Percentiles rank a stretch among this genome's conserved stretches.
phyloP scores from a whole-genome alignment of 306 rosid genomes.

The Sphenostylis stenocarpa region DNA sequence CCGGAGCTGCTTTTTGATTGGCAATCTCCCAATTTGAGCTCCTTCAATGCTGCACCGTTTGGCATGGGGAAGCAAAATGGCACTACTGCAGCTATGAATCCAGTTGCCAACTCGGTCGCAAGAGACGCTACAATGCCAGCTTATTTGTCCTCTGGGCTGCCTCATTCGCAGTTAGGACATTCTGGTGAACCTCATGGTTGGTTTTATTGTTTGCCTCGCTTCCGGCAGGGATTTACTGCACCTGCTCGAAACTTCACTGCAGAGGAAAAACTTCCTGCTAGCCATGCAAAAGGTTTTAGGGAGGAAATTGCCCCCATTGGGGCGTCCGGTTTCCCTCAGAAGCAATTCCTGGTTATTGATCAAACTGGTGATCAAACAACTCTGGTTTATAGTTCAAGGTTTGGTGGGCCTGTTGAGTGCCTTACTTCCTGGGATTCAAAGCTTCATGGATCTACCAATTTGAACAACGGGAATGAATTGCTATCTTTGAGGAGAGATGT shows the following conservation, averaged over 20 bases:
- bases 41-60: constrained; percentile 41
- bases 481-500: constrained; percentile 35
- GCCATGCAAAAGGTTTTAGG: constrained; percentile 20
- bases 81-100: constrained; percentile 41
- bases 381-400: constrained; percentile 58
- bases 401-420: constrained; percentile 55
- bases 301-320: constrained; percentile 15
- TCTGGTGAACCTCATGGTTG: constrained; percentile 69
- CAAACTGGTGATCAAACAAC: constrained; percentile 70
- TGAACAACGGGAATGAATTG: constrained; percentile 32
- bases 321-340: constrained; percentile 43
- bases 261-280: constrained; percentile 35
- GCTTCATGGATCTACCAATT: constrained; percentile 29
- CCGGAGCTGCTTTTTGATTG: constrained; percentile 48
- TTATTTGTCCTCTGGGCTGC: constrained; percentile 42
- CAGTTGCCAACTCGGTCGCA: constrained; percentile 33
- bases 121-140: constrained; percentile 46
- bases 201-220: constrained; percentile 67
- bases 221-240: constrained; percentile 46
- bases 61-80: constrained; percentile 53
- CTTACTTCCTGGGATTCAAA: constrained; percentile 56
- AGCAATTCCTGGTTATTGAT: constrained; percentile 70
- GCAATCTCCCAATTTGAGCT: constrained; percentile 55
- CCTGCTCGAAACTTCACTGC: constrained; percentile 42
- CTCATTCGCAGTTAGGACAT: constrained; percentile 48